Evolutionary conservation across 2,329 filamentous ascomycete species (phyloP).

Genomic region (Fonsecaea nubica): DNA sequence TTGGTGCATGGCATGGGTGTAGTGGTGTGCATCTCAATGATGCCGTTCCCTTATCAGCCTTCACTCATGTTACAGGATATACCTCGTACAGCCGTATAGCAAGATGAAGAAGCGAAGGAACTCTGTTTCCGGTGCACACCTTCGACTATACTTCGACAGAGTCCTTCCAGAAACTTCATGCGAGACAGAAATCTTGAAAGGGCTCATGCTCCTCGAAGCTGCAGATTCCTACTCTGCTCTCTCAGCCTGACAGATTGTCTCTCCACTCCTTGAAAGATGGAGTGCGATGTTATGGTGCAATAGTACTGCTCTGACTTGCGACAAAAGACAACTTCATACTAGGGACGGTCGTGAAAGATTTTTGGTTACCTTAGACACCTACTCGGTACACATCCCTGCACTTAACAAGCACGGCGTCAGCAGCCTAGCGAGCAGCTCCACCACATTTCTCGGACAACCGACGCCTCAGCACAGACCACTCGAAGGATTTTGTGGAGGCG

Average conservation of each 20-base stretch:
- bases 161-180: neutral
- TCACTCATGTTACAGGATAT: neutral
- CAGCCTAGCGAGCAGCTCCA: neutral
- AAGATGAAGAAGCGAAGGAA: neutral
- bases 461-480: neutral
- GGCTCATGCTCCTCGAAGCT: neutral
- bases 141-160: neutral
- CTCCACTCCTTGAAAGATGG: neutral
- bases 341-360: neutral
- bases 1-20: too few species aligned
- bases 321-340: neutral
- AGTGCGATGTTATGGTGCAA: neutral
- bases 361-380: neutral
- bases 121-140: neutral
- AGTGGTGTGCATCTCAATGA: neutral
- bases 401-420: neutral
- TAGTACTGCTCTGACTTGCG: neutral
- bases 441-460: neutral
- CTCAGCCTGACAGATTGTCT: neutral
- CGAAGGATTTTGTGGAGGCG: neutral
- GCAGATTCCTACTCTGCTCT: neutral
- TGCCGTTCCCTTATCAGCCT: neutral
- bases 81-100: neutral
- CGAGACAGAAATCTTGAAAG: neutral
- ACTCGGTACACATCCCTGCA: neutral